These are phyloP conservation scores for Quercus tomentella DNA, from an alignment of 331 rosid genomes.

Conservation along the genomic window DNA sequence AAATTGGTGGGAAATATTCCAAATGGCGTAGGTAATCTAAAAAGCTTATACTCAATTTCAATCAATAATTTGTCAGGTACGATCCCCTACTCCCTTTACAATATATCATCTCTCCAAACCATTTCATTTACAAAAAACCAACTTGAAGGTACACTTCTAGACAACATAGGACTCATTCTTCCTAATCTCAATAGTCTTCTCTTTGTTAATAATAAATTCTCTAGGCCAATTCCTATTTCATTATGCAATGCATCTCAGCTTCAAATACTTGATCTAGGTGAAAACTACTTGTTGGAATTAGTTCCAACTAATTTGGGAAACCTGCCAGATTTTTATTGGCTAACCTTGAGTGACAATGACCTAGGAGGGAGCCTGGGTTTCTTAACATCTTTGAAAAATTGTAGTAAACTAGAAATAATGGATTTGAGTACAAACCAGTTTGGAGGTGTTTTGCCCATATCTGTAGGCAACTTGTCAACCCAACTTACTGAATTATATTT, in stretches of 20 bases:
- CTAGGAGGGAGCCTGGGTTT: conserved; percentile 32
- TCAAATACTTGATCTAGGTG: background rate
- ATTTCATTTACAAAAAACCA: rapidly evolving
- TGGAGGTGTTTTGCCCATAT: conserved; percentile 36
- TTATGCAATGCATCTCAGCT: conserved; percentile 28
- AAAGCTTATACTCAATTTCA: background rate
- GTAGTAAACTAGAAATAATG: conserved; percentile 16
- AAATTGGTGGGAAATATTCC: conserved; percentile 22
- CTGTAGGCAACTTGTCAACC: conserved; percentile 34
- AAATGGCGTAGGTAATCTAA: no score
- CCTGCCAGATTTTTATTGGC: background rate
- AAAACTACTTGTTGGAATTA: conserved; percentile 23
- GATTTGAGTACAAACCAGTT: conserved; percentile 13
- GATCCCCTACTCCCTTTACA: conserved; percentile 9
- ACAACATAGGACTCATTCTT: background rate
- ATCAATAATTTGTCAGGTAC: background rate
- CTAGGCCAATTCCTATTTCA: conserved; percentile 7
- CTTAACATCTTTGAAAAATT: conserved; percentile 32
- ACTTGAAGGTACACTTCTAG: conserved; percentile 4
- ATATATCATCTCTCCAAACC: background rate
- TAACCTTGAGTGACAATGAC: conserved; percentile 7
- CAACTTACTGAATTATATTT: conserved; percentile 7
- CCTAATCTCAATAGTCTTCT: background rate
- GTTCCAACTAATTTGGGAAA: conserved; percentile 33
- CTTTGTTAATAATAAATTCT: background rate